Conservation (phyloP, 1,284 basidiomycete genomes). For the Marasmius fiardii region DNA sequence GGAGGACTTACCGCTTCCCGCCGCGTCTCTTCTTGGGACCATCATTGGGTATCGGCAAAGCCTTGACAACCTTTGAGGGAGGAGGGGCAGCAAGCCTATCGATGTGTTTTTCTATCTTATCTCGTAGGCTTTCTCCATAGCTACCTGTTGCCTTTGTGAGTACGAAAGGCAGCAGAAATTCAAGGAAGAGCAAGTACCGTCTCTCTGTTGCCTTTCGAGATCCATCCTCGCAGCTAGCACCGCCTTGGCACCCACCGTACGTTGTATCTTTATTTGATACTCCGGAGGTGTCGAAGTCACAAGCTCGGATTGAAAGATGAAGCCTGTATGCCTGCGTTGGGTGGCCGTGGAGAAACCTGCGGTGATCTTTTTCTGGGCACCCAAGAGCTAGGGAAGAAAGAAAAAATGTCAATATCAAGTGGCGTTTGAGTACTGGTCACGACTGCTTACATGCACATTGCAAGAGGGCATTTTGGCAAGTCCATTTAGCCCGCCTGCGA, state of each 20-base stretch:
- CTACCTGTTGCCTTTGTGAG: slow-evolving; percentile 41
- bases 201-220: slow-evolving; percentile 71
- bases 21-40: slow-evolving; percentile 94
- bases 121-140: slow-evolving; percentile 79
- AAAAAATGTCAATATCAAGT: slow-evolving; percentile 3
- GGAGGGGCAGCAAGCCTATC: slow-evolving; percentile 93
- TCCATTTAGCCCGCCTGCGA: slow-evolving; percentile 90
- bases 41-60: slow-evolving; percentile 94
- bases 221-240: slow-evolving; percentile 93
- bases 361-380: slow-evolving; percentile 88
- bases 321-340: slow-evolving; percentile 92
- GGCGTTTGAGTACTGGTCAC: slow-evolving; percentile 4
- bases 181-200: slow-evolving; percentile 49
- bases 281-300: slow-evolving; percentile 88
- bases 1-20: slow-evolving; percentile 72
- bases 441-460: slow-evolving; percentile 81
- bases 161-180: not conserved
- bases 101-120: slow-evolving; percentile 89
- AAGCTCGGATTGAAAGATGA: slow-evolving; percentile 91
- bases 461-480: slow-evolving; percentile 94
- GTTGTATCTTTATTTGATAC: slow-evolving; percentile 88
- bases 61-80: slow-evolving; percentile 91
- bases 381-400: slow-evolving; percentile 66
- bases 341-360: slow-evolving; percentile 81
- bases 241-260: slow-evolving; percentile 91